These are phyloP conservation scores for Toxoplasma gondii DNA, from an alignment of 169 alveolate genomes.

Conservation along the genomic window DNA sequence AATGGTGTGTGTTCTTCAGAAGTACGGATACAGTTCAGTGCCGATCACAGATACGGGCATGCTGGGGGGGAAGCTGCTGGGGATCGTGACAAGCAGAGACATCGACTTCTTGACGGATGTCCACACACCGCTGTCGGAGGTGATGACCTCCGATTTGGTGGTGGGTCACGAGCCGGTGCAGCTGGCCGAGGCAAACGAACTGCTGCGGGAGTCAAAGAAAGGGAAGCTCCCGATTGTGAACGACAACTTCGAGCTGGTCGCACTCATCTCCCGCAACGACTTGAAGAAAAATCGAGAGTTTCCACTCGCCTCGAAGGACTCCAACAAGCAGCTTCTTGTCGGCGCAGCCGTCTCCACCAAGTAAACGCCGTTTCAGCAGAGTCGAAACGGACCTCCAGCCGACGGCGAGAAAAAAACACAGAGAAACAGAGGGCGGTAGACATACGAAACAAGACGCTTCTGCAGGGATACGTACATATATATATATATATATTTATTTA, in stretches of 20 bases:
- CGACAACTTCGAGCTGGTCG: constrained; percentile 83
- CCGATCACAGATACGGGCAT: constrained; percentile 89
- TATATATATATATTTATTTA: constrained; percentile 2
- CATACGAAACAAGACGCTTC: neutral
- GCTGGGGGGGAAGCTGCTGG: constrained; percentile 87
- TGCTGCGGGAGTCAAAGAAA: constrained; percentile 81
- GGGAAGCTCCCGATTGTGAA: constrained; percentile 91
- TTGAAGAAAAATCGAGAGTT: constrained; percentile 85
- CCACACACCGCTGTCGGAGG: constrained; percentile 78
- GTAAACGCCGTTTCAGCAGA: constrained; percentile 44
- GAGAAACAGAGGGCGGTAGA: neutral
- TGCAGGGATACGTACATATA: neutral
- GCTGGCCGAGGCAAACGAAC: constrained; percentile 85
- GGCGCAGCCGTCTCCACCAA: constrained; percentile 86
- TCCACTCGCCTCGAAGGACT: constrained; percentile 89
- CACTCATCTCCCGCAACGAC: constrained; percentile 89
- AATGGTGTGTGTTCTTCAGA: constrained; percentile 17
- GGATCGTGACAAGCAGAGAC: constrained; percentile 89
- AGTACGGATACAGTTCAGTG: constrained; percentile 76
- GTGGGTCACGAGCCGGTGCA: constrained; percentile 85
- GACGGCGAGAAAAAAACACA: neutral
- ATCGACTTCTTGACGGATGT: constrained; percentile 85
- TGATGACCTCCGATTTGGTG: constrained; percentile 85
- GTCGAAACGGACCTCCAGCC: neutral
- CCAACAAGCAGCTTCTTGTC: constrained; percentile 86